These are phyloP conservation scores for Picochlorum sp. DNA, from an alignment of 139 green algal genomes.

Conservation along the genomic window DNA sequence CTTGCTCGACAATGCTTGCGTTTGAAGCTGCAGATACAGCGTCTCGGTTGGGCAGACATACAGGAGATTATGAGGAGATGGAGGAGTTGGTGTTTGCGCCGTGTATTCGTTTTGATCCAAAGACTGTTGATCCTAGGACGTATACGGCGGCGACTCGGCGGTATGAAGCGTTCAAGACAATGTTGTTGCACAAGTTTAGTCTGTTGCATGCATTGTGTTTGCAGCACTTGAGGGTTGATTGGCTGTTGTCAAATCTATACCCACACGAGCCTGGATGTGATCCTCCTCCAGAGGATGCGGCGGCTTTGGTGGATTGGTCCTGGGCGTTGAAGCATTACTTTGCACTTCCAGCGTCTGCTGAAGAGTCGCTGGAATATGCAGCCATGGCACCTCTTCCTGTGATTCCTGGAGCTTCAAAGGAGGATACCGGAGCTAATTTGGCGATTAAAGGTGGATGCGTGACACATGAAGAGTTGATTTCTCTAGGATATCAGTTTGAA, in stretches of 20 bases:
- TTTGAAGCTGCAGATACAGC: slow-evolving; percentile 6
- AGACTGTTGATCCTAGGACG: not conserved
- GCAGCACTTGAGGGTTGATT: slow-evolving; percentile 41
- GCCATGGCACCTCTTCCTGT: not conserved
- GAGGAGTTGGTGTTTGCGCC: too few species aligned
- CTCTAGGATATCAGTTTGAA: slow-evolving; percentile 1
- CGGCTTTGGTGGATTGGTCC: slow-evolving; percentile 4
- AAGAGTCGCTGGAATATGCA: not conserved
- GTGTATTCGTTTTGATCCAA: not conserved
- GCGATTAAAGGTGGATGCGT: not conserved
- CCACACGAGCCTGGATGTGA: slow-evolving; percentile 15
- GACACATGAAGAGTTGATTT: slow-evolving; percentile 1
- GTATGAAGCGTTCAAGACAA: slow-evolving; percentile 1
- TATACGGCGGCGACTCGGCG: not conserved
- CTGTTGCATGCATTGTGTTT: slow-evolving; percentile 40
- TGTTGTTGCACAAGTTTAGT: slow-evolving; percentile 22
- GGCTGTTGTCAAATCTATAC: slow-evolving; percentile 34
- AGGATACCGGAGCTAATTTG: not conserved
- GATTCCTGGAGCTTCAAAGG: slow-evolving; percentile 1
- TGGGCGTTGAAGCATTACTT: not conserved
- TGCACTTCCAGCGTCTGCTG: not conserved
- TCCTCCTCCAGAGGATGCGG: not conserved
- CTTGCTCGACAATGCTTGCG: not conserved
- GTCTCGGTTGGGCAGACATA: not conserved
- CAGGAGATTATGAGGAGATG: not conserved